Base-by-base conservation (phyloP, 1,139 yeast genomes). In the Pichia inconspicua region DNA sequence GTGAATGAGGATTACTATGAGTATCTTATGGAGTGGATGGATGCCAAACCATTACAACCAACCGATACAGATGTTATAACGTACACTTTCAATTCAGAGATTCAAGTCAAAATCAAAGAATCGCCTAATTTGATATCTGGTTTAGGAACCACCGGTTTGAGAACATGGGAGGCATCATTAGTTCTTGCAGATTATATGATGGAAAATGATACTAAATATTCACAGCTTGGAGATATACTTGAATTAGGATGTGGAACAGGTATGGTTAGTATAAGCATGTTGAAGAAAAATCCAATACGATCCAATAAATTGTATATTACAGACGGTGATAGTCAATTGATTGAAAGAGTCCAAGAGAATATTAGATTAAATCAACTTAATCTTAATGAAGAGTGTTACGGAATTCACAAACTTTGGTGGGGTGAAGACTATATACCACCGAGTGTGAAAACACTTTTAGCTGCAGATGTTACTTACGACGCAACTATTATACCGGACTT, bases 141-240 rank as follows among this genome's bases (percentile, higher is more conserved):
- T 0, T 63, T 69, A 31, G 95, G 94, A 8, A 84, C 95, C 1
- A 90, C 97, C 0, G 97, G 97, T 0, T 68, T 80, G 50, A 69
- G 97, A 41, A 90, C 97, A 0, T 90, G 97, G 97, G 97, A 88
- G 61, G 97, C 96, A 0, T 85, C 96, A 0, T 57, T 86, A n/a
- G 87, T 71, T 50, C 66, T 89, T 17, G 67, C 82, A 9, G 72
- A 78, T 44, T 78, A 66, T 55, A 56, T 85, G 39, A 55, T 66
- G 11, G 27, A 19, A 14, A 11, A 22, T 2, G n/a, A 35, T 7
- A 19, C 32, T 37, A 14, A 4, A 2, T 19, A 17, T 19, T 17
- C 25, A 6, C 28, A 35, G 4, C 30, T 28, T 10, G 47, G 41
- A 14, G 47, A 47, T 28, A 22, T 47, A 3, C 25, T 88, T 28